Percentiles rank a stretch among this genome's conserved stretches.
Conservation (phyloP, 768 basidiomycete genomes). For the Pisolithus tinctorius region DNA sequence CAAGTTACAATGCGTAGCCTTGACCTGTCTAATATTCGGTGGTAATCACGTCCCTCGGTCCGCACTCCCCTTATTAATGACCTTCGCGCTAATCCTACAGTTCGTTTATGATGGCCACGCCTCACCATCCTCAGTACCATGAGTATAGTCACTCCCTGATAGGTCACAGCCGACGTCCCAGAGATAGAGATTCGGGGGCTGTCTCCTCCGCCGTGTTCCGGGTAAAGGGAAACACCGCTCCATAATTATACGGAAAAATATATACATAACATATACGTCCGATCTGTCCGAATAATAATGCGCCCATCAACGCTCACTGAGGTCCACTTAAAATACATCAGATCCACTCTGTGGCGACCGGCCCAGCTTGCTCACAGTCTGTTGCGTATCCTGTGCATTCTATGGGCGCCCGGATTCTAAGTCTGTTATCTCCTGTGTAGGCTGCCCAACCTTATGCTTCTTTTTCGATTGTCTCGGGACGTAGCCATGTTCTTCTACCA, state of each 20-base stretch:
- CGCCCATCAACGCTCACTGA: background rate
- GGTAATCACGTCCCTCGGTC: background rate
- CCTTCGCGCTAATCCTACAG: background rate
- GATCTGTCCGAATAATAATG: background rate
- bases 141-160: too few relatives aligned
- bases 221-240: background rate
- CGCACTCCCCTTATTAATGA: background rate
- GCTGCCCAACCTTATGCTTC: constrained; percentile 34
- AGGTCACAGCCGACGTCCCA: too few relatives aligned
- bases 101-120: background rate
- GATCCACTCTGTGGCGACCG: constrained; percentile 1
- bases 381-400: constrained; percentile 23
- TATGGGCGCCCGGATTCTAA: constrained; percentile 27
- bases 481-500: constrained; percentile 46
- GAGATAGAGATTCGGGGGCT: too few relatives aligned
- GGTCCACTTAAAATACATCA: background rate
- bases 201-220: background rate
- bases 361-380: constrained; percentile 10
- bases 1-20: too few relatives aligned
- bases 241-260: background rate
- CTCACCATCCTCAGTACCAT: background rate
- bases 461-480: constrained; percentile 39
- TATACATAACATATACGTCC: background rate
- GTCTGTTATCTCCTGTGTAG: constrained; percentile 19
- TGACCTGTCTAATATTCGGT: background rate